phyloP scores from a whole-genome alignment of 257 asterid genomes.

The Verbascum thapsus region DNA sequence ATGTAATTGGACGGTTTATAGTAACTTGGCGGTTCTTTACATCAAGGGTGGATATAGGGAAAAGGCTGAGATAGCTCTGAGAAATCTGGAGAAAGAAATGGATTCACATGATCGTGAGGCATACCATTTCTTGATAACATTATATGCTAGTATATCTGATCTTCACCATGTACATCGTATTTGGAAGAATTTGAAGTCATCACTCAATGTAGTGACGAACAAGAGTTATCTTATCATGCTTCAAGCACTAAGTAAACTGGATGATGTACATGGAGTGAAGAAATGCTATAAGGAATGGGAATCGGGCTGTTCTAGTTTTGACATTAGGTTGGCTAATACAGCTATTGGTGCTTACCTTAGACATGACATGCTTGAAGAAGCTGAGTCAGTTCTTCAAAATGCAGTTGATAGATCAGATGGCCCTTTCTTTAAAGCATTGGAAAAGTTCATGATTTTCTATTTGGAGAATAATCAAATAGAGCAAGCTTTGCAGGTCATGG shows the following conservation, averaged over 20 bases:
- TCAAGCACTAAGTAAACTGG: constrained; percentile 59
- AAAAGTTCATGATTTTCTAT: constrained; percentile 51
- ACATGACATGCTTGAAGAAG: constrained; percentile 57
- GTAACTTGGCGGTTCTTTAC: constrained; percentile 67
- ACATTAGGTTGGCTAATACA: constrained; percentile 53
- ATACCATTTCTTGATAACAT: constrained; percentile 61
- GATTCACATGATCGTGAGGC: constrained; percentile 51
- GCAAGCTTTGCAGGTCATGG: constrained; percentile 51
- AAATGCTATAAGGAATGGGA: constrained; percentile 78
- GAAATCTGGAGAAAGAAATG: constrained; percentile 60
- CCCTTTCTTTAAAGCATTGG: constrained; percentile 56
- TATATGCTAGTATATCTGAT: constrained; percentile 63
- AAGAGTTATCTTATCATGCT: constrained; percentile 66
- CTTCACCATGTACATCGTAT: constrained; percentile 56
- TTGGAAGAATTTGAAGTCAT: constrained; percentile 65
- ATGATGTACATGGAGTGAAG: constrained; percentile 61
- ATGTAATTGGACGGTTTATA: constrained; percentile 75
- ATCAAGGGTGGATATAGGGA: constrained; percentile 52
- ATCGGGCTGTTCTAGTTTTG: constrained; percentile 47
- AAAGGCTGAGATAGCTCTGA: constrained; percentile 66
- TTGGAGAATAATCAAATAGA: constrained; percentile 39
- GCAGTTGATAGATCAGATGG: constrained; percentile 51
- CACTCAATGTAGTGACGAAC: constrained; percentile 46
- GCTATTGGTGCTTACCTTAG: constrained; percentile 52
- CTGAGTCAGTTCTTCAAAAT: constrained; percentile 41